These are phyloP conservation scores for Sclerotinia minor DNA, from an alignment of 2,329 filamentous ascomycete genomes.

Conservation along the genomic window DNA sequence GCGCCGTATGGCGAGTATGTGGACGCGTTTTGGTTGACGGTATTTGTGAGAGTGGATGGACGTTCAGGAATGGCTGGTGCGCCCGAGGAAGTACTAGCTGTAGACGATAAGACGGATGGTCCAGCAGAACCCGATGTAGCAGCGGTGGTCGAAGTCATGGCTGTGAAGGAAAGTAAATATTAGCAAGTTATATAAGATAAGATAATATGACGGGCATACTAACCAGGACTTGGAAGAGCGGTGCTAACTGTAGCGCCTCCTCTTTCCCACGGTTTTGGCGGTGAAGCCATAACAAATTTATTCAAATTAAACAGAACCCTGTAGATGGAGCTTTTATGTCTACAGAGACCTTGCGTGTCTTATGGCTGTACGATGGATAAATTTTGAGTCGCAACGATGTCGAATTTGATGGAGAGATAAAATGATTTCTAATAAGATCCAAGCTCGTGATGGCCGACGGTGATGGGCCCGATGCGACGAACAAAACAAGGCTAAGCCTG, in stretches of 20 bases:
- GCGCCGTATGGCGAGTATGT: conserved; percentile 69
- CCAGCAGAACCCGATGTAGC: conserved; percentile 43
- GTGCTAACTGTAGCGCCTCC: conserved; percentile 46
- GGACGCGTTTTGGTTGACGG: conserved; percentile 85
- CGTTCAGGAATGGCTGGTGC: conserved; percentile 75
- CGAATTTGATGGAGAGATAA: neutral
- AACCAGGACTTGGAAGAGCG: conserved; percentile 38
- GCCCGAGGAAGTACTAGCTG: conserved; percentile 43
- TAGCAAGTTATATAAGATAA: conserved; percentile 23
- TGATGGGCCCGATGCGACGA: too few species aligned
- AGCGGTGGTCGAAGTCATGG: conserved; percentile 40
- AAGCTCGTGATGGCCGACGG: conserved; percentile 10
- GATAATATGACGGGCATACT: conserved; percentile 26
- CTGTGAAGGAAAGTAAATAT: conserved; percentile 29
- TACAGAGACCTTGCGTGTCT: neutral
- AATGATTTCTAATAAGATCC: conserved; percentile 16
- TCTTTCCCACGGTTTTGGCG: conserved; percentile 97
- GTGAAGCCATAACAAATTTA: conserved; percentile 63
- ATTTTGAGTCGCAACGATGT: conserved; percentile 4
- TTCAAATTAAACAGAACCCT: neutral
- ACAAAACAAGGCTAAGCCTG: conserved; percentile 7
- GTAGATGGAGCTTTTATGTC: neutral
- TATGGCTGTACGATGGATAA: neutral
- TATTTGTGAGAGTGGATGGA: conserved; percentile 72
- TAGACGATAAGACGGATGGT: conserved; percentile 46